These are phyloP conservation scores for Suhomyces chickasaworum DNA, from an alignment of 1,139 yeast species.

Conservation along the genomic window DNA sequence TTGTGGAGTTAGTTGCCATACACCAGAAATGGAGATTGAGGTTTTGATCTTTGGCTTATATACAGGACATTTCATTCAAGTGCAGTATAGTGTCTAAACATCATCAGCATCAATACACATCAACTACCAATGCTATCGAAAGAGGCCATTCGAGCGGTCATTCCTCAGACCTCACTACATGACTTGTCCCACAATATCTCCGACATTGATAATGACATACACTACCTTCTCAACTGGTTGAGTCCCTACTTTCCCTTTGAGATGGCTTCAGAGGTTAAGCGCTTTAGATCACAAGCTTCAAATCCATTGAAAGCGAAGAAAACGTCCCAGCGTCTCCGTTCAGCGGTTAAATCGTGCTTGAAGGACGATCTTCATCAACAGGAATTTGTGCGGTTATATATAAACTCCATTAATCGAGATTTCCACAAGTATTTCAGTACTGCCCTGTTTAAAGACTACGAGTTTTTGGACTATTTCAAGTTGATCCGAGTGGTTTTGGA, in stretches of 20 bases:
- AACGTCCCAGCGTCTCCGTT: constrained; percentile 36
- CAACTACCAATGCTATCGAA: neutral
- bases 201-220: constrained; percentile 47
- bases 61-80: neutral
- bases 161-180: constrained; percentile 25
- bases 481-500: constrained; percentile 19
- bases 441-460: constrained; percentile 8
- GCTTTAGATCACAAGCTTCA: constrained; percentile 1
- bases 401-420: constrained; percentile 31
- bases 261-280: constrained; percentile 7
- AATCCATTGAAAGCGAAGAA: constrained; percentile 5
- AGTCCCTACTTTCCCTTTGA: constrained; percentile 32
- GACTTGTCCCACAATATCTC: constrained; percentile 26
- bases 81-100: neutral
- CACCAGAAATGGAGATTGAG: too few species aligned
- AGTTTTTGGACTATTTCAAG: constrained; percentile 17
- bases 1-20: neutral
- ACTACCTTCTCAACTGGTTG: constrained; percentile 42
- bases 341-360: constrained; percentile 43
- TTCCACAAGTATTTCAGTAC: constrained; percentile 13
- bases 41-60: neutral
- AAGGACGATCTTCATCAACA: constrained; percentile 37
- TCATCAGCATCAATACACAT: too few species aligned
- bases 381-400: constrained; percentile 39
- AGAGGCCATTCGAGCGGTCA: constrained; percentile 13